Percentiles rank a stretch among this genome's conserved stretches.
Evolutionary conservation across 345 rosid species (phyloP).

Genomic region (Jatropha curcas): DNA sequence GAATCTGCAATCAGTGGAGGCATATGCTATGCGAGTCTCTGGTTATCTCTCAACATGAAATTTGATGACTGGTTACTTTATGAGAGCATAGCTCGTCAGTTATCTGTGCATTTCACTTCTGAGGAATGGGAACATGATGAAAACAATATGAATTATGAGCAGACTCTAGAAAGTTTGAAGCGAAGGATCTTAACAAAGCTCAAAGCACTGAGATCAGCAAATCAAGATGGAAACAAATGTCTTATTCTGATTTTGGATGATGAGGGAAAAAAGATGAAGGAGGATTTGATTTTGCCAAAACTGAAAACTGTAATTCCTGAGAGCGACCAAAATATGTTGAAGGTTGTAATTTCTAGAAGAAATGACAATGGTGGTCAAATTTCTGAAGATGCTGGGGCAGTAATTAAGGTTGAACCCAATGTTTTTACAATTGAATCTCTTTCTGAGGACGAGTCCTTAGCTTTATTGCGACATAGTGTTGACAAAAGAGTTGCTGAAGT

Average conservation of each 20-base stretch:
- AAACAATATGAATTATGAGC: slow-evolving; percentile 18
- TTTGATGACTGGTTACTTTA: slow-evolving; percentile 18
- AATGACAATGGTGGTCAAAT: not conserved
- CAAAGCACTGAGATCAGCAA: not conserved
- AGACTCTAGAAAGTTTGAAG: slow-evolving; percentile 1
- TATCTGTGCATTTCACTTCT: slow-evolving; percentile 23
- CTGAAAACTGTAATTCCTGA: not conserved
- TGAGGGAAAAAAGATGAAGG: slow-evolving; percentile 21
- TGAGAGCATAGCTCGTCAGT: slow-evolving; percentile 41
- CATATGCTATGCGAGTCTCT: slow-evolving; percentile 25
- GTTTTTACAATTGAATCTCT: slow-evolving; percentile 7
- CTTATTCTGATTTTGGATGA: slow-evolving; percentile 51
- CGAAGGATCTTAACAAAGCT: not conserved
- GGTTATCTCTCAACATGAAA: slow-evolving; percentile 33
- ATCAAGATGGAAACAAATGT: not conserved
- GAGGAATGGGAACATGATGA: slow-evolving; percentile 36
- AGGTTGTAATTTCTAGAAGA: slow-evolving; percentile 30
- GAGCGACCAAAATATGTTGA: not conserved
- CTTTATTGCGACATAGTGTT: slow-evolving; percentile 17
- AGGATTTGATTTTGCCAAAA: slow-evolving; percentile 6
- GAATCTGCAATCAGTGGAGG: not conserved
- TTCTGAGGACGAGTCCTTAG: not conserved
- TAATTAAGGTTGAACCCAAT: not conserved
- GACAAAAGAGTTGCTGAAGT: not conserved
- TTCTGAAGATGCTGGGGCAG: not conserved